Evolutionary conservation across 345 rosid genomes (phyloP), one percentile per base, ranked within the genome.

Genomic region (Dimocarpus longan): DNA sequence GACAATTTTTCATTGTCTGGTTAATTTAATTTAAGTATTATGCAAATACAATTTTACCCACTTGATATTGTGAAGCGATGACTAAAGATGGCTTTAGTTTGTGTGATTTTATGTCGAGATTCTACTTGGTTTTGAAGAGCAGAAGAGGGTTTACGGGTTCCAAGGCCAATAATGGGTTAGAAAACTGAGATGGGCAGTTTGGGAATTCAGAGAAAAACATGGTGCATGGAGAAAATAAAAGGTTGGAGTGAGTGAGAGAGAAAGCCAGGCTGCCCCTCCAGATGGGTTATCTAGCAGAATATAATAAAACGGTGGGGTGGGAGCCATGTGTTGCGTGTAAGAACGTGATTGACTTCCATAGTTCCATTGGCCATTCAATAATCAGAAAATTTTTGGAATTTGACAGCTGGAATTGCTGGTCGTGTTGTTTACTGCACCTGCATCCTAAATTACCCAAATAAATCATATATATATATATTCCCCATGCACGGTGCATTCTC

Each of bases 221-320:
- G 83, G 68, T 68, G 68, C 78, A 78, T 63, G 81, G 78, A 75
- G 71, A n/a, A 22, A 70, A 46, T 70, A 54, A 28, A 56, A 5
- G 42, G 22, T 11, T 16, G 2, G 43, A 54, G 40, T 28, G 56
- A 26, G 22, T 0, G 7, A n/a, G 1, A 1, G 28, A 7, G 22
- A 1, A n/a, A 84, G 86, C 91, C 94, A 89, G 91, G 91, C 95
- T 89, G 89, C 86, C 86, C 54, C 4, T 85, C 85, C 85, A 78
- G 71, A 57, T 71, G 78, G 85, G 86, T 76, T 60, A 1, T 60
- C 19, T 56, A 74, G 82, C 73, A 72, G 60, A 70, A 64, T 73
- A 32, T 32, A 2, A 52, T 0, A 68, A 56, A 43, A 22, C 26
- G 43, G 73, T 54, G 59, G 21, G 44, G 73, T 63, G 78, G 85